Evolutionary conservation across 352 stramenopile species (phyloP).

Genomic region (Globisporangium takayamanum): DNA sequence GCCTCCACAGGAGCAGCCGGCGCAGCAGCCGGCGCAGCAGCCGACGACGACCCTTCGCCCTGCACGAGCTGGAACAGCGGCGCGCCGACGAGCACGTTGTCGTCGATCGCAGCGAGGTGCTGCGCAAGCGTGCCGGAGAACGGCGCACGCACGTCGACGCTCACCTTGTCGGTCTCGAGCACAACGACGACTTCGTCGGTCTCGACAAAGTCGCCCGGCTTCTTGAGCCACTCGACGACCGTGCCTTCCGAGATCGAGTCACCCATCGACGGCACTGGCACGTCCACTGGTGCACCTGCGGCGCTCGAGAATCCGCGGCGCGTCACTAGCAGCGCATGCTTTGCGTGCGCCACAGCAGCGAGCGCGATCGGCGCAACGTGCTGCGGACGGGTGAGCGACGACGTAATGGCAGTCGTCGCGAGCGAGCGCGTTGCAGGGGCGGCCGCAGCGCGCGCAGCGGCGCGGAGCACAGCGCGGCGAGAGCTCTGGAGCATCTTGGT

Average conservation of each 20-base stretch:
- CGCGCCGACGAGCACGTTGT: conserved; percentile 95
- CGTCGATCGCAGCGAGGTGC: conserved; percentile 86
- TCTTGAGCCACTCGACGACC: conserved; percentile 95
- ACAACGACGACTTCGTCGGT: conserved; percentile 95
- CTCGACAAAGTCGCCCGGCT: conserved; percentile 82
- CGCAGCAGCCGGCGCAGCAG: conserved; percentile 12
- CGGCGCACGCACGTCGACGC: conserved; percentile 51
- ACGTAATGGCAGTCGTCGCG: neutral
- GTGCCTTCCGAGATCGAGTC: conserved; percentile 98
- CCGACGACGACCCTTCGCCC: conserved; percentile 34
- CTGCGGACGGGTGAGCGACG: conserved; percentile 4
- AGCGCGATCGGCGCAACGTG: neutral
- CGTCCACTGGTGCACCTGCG: conserved; percentile 11
- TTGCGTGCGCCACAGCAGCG: neutral
- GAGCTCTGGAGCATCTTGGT: conserved; percentile 19
- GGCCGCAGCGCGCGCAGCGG: conserved; percentile 15
- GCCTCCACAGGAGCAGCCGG: neutral
- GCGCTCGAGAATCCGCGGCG: conserved; percentile 32
- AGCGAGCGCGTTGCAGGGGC: conserved; percentile 7
- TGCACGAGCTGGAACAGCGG: conserved; percentile 94
- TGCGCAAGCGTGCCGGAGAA: conserved; percentile 87
- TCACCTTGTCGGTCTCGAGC: conserved; percentile 96
- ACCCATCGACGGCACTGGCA: conserved; percentile 87
- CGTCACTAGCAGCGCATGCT: conserved; percentile 10
- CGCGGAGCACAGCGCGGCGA: conserved; percentile 19